Evolutionary conservation across 352 stramenopile species (phyloP).

Genomic region (Phytophthora citricola): DNA sequence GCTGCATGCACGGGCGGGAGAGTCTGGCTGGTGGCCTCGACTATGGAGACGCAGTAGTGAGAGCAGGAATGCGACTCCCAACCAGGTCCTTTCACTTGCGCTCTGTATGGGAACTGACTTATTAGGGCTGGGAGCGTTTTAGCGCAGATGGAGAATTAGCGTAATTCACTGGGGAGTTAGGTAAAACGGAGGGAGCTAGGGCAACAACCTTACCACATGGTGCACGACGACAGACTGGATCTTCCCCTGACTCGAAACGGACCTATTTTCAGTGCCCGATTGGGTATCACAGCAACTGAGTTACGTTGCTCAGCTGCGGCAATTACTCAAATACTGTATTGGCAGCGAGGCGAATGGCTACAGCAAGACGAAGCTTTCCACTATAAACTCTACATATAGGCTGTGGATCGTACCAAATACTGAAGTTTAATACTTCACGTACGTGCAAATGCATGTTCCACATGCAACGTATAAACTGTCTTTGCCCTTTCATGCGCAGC

Average conservation of each 20-base stretch:
- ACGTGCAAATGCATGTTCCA: no score
- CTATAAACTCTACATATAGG: no score
- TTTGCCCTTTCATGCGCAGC: no score
- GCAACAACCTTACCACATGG: constrained; percentile 17
- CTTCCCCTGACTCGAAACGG: constrained; percentile 11
- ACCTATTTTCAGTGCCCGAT: constrained; percentile 2
- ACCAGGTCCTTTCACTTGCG: constrained; percentile 16
- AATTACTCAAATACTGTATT: no score
- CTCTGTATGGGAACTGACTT: constrained; percentile 41
- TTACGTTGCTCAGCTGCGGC: no score
- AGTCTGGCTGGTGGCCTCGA: neutral
- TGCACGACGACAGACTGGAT: constrained; percentile 28
- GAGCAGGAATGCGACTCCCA: constrained; percentile 19
- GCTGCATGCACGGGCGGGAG: constrained; percentile 34
- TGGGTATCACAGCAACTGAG: neutral
- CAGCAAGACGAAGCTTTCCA: no score
- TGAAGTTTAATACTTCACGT: no score
- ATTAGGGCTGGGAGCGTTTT: constrained; percentile 9
- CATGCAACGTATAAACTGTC: no score
- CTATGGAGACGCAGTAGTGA: neutral
- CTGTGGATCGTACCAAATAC: no score
- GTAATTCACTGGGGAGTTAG: neutral
- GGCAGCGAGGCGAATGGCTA: no score
- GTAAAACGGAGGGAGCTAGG: constrained; percentile 2
- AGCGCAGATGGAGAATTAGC: constrained; percentile 11